Evolutionary conservation across 2,329 filamentous ascomycete genomes (phyloP).

Genomic region (Cordyceps cicadae): DNA sequence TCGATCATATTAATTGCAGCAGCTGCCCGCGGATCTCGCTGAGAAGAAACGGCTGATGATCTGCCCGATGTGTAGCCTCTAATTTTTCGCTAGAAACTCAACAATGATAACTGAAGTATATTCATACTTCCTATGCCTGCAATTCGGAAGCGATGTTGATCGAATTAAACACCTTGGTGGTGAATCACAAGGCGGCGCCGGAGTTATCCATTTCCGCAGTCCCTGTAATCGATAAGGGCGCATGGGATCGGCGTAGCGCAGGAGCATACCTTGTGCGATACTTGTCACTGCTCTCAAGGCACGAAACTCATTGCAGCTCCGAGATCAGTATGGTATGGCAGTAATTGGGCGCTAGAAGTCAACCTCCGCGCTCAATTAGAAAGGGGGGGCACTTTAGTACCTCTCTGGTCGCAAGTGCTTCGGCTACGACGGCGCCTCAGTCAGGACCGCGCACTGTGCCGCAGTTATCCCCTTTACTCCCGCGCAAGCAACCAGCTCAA

Average conservation of each 20-base stretch:
- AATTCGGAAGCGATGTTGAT: no score
- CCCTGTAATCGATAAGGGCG: conserved; percentile 4
- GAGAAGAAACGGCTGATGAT: no score
- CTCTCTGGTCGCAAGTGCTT: background rate
- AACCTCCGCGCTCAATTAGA: background rate
- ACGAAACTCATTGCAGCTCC: background rate
- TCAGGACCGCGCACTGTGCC: background rate
- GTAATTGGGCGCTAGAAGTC: background rate
- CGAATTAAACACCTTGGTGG: no score
- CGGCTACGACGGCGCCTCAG: background rate
- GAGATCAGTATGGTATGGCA: background rate
- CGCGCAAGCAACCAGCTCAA: background rate
- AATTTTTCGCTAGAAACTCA: no score
- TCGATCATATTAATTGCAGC: no score
- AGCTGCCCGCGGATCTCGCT: no score
- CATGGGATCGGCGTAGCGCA: background rate
- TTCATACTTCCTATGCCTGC: no score
- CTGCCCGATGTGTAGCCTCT: no score
- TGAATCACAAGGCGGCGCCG: background rate
- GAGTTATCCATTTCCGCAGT: conserved; percentile 1
- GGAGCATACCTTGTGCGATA: background rate
- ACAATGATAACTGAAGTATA: no score
- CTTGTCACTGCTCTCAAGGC: background rate
- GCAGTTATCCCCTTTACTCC: background rate
- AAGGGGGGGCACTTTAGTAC: background rate